Evolutionary conservation across 129 eudicot species (phyloP).

Genomic region (Smallanthus sonchifolius): DNA sequence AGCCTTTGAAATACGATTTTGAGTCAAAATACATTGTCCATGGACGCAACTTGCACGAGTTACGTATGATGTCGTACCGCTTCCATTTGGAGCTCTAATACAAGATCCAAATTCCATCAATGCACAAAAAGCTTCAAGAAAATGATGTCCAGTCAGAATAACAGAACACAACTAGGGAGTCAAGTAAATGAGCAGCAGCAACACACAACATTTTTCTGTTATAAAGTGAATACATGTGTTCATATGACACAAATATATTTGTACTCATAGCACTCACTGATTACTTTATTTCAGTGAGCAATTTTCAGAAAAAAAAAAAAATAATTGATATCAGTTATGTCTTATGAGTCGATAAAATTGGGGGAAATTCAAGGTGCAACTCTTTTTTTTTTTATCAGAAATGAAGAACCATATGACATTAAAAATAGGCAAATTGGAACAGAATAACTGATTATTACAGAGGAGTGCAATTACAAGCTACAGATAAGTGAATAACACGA

Average conservation of each 20-base stretch:
- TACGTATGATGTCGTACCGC: constrained; percentile 18
- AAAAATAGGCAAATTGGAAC: background rate
- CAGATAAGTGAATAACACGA: background rate
- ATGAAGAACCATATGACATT: background rate
- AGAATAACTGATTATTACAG: background rate
- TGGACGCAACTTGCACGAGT: constrained; percentile 24
- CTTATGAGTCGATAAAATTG: background rate
- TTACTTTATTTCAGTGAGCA: background rate
- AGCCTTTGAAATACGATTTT: background rate
- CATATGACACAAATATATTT: background rate
- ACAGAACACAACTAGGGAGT: background rate
- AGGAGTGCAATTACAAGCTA: background rate
- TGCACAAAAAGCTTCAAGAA: constrained; percentile 22
- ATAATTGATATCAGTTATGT: background rate
- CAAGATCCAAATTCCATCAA: constrained; percentile 46
- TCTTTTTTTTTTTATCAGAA: background rate
- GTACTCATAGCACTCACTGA: background rate
- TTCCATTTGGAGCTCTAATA: constrained; percentile 24
- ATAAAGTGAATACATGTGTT: background rate
- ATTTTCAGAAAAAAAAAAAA: background rate
- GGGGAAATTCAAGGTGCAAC: background rate
- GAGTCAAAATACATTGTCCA: constrained; percentile 3
- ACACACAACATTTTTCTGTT: background rate
- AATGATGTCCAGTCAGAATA: constrained; percentile 15
- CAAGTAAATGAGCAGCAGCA: background rate